Percentiles rank a stretch among this genome's conserved stretches.
Evolutionary conservation across 345 rosid species (phyloP).

Genomic region (Erysimum cheiranthoides): DNA sequence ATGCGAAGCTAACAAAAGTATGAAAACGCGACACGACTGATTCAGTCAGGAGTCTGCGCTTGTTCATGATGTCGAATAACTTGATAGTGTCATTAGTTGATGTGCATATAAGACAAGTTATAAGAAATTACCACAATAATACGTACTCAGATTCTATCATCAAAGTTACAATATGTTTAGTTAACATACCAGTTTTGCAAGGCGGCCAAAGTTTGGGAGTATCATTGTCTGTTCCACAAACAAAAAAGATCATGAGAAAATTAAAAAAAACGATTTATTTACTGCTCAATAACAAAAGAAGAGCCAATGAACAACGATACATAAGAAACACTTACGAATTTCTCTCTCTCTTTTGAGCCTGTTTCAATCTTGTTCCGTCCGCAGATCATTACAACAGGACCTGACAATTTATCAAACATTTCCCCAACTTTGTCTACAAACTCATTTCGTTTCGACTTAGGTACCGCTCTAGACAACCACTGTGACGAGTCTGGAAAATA

Average conservation of each 20-base stretch:
- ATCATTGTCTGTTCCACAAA: conserved; percentile 78
- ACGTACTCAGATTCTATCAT: conserved; percentile 5
- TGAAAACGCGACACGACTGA: not conserved
- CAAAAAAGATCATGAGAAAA: conserved; percentile 7
- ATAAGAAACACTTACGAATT: conserved; percentile 67
- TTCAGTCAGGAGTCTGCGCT: conserved; percentile 3
- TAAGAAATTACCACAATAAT: not conserved
- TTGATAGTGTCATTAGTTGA: not conserved
- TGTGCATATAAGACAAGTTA: conserved; percentile 12
- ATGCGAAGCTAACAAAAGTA: conserved; percentile 4
- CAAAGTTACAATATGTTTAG: conserved; percentile 17
- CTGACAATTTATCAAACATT: conserved; percentile 77
- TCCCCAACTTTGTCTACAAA: conserved; percentile 76
- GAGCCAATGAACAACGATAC: conserved; percentile 18
- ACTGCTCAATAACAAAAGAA: conserved; percentile 21
- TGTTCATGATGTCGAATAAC: conserved; percentile 12
- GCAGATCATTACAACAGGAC: conserved; percentile 89
- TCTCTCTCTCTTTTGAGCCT: conserved; percentile 81
- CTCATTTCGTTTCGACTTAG: conserved; percentile 70
- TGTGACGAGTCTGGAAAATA: conserved; percentile 89
- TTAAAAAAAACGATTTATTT: not conserved
- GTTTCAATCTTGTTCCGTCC: conserved; percentile 85
- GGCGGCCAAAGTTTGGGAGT: conserved; percentile 86
- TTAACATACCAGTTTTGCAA: conserved; percentile 81
- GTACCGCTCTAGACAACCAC: conserved; percentile 95